These are phyloP conservation scores for Saccharomycopsis capsularis DNA, from an alignment of 805 yeast genomes.

Conservation along the genomic window DNA sequence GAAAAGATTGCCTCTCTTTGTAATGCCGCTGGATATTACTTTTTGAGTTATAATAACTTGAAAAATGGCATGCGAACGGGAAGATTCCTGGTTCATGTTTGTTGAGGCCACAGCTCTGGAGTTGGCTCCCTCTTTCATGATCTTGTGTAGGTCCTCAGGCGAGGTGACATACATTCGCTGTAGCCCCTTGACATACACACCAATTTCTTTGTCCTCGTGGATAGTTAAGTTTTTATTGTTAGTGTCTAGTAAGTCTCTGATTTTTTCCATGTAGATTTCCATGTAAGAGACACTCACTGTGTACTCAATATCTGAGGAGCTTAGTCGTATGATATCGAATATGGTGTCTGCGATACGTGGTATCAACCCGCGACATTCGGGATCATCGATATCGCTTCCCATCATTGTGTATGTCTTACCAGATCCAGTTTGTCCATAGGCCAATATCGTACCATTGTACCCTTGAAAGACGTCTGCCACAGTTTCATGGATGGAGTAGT, in stretches of 20 bases:
- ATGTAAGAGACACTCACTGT: slow-evolving; percentile 63
- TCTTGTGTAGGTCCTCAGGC: slow-evolving; percentile 48
- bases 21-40: slow-evolving; percentile 45
- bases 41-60: slow-evolving; percentile 62
- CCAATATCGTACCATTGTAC: slow-evolving; percentile 67
- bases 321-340: slow-evolving; percentile 45
- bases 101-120: slow-evolving; percentile 55
- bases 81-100: slow-evolving; percentile 63
- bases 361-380: slow-evolving; percentile 52
- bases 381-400: slow-evolving; percentile 41
- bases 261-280: slow-evolving; percentile 77
- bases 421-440: slow-evolving; percentile 76
- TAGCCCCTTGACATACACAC: slow-evolving; percentile 67
- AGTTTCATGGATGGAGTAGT: slow-evolving; percentile 50
- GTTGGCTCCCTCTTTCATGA: slow-evolving; percentile 52
- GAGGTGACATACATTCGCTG: slow-evolving; percentile 53
- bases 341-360: slow-evolving; percentile 66
- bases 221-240: slow-evolving; percentile 36
- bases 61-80: slow-evolving; percentile 76
- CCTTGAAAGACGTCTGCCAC: slow-evolving; percentile 70
- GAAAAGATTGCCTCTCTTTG: slow-evolving; percentile 46
- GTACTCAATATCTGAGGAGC: slow-evolving; percentile 49
- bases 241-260: slow-evolving; percentile 60
- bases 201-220: slow-evolving; percentile 57
- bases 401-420: slow-evolving; percentile 76